These are phyloP conservation scores for Solanum hybrid DNA, from an alignment of 305 asterid genomes.

Conservation along the genomic window DNA sequence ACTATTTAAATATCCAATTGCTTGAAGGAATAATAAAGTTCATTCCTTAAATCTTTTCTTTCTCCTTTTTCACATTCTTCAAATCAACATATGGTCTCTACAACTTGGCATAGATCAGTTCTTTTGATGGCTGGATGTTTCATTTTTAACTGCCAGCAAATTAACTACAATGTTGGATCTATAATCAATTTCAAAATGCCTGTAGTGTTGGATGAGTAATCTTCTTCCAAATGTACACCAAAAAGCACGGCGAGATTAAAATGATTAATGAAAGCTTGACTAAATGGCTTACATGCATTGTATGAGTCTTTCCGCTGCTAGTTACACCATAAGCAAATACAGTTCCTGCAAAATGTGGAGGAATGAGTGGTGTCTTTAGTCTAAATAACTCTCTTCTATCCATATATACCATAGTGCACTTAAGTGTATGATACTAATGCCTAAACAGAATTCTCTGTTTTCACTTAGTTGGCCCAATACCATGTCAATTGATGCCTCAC, in stretches of 20 bases:
- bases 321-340: conserved; percentile 99
- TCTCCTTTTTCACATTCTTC: background rate
- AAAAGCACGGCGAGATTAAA: background rate
- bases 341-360: conserved; percentile 54
- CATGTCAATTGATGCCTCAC: background rate
- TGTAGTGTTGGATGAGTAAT: background rate
- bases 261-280: background rate
- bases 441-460: background rate
- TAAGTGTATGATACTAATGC: background rate
- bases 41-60: background rate
- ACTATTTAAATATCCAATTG: background rate
- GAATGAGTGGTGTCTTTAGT: background rate
- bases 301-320: conserved; percentile 99
- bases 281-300: conserved; percentile 84
- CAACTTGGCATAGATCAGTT: background rate
- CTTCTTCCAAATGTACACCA: background rate
- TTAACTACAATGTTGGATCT: background rate
- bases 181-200: background rate
- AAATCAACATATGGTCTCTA: background rate
- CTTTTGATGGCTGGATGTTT: background rate
- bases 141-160: background rate
- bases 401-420: background rate
- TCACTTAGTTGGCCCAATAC: conserved; percentile 3
- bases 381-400: background rate
- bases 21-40: background rate